Evolutionary conservation across 164 flowering plant species (phyloP).

Genomic region (Buxus sempervirens): DNA sequence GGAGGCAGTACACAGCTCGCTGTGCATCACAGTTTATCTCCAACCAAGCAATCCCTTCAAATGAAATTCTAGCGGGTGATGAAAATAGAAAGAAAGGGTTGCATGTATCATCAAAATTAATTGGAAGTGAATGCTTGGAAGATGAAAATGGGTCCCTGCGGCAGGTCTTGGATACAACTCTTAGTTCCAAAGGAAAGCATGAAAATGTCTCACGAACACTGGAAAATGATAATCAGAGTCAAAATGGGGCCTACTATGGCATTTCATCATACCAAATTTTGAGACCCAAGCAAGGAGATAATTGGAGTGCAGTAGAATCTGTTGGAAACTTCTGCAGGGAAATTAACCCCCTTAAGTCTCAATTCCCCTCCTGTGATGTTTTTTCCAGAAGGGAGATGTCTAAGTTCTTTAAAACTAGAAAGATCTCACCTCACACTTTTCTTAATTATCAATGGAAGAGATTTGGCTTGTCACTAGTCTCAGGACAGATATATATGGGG

Average conservation of each 20-base stretch:
- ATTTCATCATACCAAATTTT: constrained; percentile 18
- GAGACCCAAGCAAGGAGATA: constrained; percentile 10
- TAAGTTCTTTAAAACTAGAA: constrained; percentile 43
- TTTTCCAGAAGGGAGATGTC: constrained; percentile 83
- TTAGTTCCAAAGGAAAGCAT: constrained; percentile 15
- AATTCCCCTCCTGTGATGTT: constrained; percentile 66
- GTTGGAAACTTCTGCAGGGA: constrained; percentile 15
- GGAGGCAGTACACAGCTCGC: constrained; percentile 73
- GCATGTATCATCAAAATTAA: constrained; percentile 11
- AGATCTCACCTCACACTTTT: constrained; percentile 47
- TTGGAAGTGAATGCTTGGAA: constrained; percentile 8
- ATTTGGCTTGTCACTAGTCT: constrained; percentile 26
- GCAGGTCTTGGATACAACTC: constrained; percentile 16
- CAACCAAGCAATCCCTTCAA: constrained; percentile 10
- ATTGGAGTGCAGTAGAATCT: constrained; percentile 23
- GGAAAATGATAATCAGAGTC: constrained; percentile 16
- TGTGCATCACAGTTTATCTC: constrained; percentile 24
- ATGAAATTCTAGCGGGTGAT: constrained; percentile 15
- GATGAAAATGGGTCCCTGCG: constrained; percentile 25
- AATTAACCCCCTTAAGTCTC: constrained; percentile 67
- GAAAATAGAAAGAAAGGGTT: constrained; percentile 15
- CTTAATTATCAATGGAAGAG: constrained; percentile 34
- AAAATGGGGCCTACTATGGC: constrained; percentile 20
- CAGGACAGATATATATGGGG: constrained; percentile 25
- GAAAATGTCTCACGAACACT: constrained; percentile 13